phyloP scores from a whole-genome alignment of 495 filamentous ascomycete genomes.

The Parathielavia appendiculata region DNA sequence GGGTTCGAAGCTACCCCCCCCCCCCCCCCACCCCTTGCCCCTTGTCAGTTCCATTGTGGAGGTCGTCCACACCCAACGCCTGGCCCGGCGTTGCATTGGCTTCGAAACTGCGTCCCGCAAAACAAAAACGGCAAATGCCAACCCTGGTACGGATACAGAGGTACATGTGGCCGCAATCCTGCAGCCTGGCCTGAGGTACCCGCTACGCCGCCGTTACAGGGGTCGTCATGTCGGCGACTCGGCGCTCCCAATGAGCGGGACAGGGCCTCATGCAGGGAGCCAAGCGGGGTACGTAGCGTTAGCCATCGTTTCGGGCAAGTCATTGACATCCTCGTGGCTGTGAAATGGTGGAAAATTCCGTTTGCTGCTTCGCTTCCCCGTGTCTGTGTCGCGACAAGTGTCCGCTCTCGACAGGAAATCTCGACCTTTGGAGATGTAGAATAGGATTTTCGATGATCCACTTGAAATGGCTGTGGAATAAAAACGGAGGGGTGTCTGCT shows the following conservation, averaged over 20 bases:
- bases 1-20: slow-evolving; percentile 5
- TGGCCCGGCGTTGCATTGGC: slow-evolving; percentile 10
- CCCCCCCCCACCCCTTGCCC: slow-evolving; percentile 4
- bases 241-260: neutral
- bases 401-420: too few species aligned
- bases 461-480: too few species aligned
- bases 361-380: neutral
- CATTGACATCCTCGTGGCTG: neutral
- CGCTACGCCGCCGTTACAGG: slow-evolving; percentile 11
- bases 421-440: too few species aligned
- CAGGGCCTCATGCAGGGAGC: slow-evolving; percentile 14
- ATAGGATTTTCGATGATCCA: too few species aligned
- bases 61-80: slow-evolving; percentile 1
- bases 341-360: neutral
- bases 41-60: slow-evolving; percentile 5
- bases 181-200: slow-evolving; percentile 25
- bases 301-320: neutral
- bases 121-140: slow-evolving; percentile 1
- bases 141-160: neutral
- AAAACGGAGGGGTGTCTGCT: too few species aligned
- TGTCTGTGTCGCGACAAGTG: too few species aligned
- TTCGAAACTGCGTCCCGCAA: slow-evolving; percentile 3
- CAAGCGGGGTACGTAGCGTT: neutral
- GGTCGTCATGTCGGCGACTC: slow-evolving; percentile 7
- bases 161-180: slow-evolving; percentile 15